Base-by-base conservation (phyloP, 768 basidiomycete genomes). In the Hebeloma cylindrosporum region DNA sequence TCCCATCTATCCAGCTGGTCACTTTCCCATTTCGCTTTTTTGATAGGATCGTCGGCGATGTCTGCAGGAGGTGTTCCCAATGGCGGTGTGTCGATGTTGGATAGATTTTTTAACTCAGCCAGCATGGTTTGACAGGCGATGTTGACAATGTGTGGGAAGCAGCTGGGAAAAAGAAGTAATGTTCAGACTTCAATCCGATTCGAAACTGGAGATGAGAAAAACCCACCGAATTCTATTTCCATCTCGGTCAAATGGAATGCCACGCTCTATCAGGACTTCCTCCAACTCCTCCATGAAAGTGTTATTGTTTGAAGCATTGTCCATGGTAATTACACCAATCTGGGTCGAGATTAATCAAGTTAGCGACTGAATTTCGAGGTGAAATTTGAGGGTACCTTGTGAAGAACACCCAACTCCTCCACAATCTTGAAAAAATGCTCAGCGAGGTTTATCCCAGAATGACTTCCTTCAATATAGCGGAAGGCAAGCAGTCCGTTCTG, bases 261-360 rank as follows among this genome's bases (percentile, higher is more conserved):
- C 35, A 3, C 48, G 43, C 11, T 37, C 31, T 9, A 20, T 14
- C 10, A 65, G 49, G 21, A 51, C 45, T 13, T 21, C 17, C 31
- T 54, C 57, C 7, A 68, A 52, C 6, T 48, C 50, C 25, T 52
- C 54, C 62, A 71, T 63, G 32, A 61, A 53, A 2, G 68, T 66
- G 22, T 63, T 52, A 43, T 62, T 64, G 32, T 66, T 70, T 7
- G 61, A 62, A 3, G 68, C 68, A 51, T 69, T 71, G 42, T 70
- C 67, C 3, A 68, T 46, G 1, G 66, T 70, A 25, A 66, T 54
- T 30, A 43, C 37, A 1, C 65, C 60, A 34, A 65, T 45, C 59
- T 60, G n/a, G n/a, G n/a, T n/a, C n/a, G n/a, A n/a, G n/a, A n/a
- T n/a, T n/a, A n/a, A n/a, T n/a, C n/a, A n/a, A n/a, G n/a, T n/a